Percentiles rank a stretch among this genome's conserved stretches.
phyloP scores from a whole-genome alignment of 305 asterid species.

The Fraxinus dipetala region DNA sequence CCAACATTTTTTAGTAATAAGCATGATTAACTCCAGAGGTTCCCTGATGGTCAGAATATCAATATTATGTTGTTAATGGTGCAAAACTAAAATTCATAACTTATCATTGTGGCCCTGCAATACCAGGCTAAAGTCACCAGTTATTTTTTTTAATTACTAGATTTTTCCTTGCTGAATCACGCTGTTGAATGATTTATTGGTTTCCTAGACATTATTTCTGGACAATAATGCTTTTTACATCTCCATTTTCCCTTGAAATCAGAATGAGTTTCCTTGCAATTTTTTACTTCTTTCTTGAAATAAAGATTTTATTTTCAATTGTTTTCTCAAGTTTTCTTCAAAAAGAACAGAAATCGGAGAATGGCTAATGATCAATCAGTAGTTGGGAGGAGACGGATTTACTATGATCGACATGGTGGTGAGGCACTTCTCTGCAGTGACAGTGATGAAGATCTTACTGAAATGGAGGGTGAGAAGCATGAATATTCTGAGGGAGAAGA shows the following conservation, averaged over 20 bases:
- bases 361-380: slow-evolving; percentile 98
- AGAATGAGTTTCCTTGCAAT: slow-evolving; percentile 16
- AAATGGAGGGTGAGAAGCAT: slow-evolving; percentile 60
- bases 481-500: slow-evolving; percentile 87
- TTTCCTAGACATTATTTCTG: slow-evolving; percentile 12
- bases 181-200: background rate
- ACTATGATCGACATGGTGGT: slow-evolving; percentile 83
- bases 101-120: background rate
- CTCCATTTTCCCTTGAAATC: background rate
- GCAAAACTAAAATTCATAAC: background rate
- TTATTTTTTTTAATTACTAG: background rate
- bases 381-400: slow-evolving; percentile 83
- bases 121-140: background rate
- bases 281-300: slow-evolving; percentile 10
- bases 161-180: background rate
- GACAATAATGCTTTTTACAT: background rate
- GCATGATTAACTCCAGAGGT: background rate
- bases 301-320: slow-evolving; percentile 27
- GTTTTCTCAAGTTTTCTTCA: slow-evolving; percentile 43
- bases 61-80: background rate
- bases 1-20: background rate
- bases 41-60: background rate
- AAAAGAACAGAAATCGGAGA: slow-evolving; percentile 89
- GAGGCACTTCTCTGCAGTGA: slow-evolving; percentile 98
- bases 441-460: slow-evolving; percentile 85